phyloP scores from a whole-genome alignment of 2,329 filamentous ascomycete genomes.

The Fusarium staphyleae region DNA sequence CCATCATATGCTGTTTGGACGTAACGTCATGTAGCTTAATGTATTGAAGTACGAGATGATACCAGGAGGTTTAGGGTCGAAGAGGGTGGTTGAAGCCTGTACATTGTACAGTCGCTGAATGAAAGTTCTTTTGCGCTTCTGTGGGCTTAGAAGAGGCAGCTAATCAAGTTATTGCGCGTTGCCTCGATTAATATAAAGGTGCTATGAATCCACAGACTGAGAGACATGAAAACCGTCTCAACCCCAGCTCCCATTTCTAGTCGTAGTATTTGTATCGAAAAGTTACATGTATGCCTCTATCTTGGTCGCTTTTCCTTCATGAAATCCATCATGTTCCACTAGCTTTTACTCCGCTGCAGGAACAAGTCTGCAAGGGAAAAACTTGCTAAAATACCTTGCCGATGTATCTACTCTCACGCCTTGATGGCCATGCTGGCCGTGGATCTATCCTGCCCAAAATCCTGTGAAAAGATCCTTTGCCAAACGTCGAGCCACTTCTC shows the following conservation, averaged over 20 bases:
- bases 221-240: not conserved
- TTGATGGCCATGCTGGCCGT: conserved; percentile 40
- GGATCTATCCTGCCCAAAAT: conserved; percentile 49
- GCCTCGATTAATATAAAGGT: not conserved
- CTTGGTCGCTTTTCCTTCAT: not conserved
- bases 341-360: not conserved
- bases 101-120: conserved; percentile 10
- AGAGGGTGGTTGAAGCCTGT: not conserved
- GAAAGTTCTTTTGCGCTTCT: not conserved
- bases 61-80: conserved; percentile 11
- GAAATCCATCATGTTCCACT: not conserved
- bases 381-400: not conserved
- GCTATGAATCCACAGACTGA: not conserved
- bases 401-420: conserved; percentile 35
- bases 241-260: no score
- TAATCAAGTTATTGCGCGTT: not conserved
- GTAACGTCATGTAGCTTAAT: conserved; percentile 26
- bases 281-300: not conserved
- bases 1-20: conserved; percentile 9
- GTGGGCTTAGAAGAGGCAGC: not conserved
- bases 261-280: no score
- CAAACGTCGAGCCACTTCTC: conserved; percentile 77
- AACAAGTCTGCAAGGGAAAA: not conserved
- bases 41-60: conserved; percentile 33
- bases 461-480: conserved; percentile 71